Percentiles rank a stretch among this genome's conserved stretches.
Evolutionary conservation across 768 basidiomycete species (phyloP).

Genomic region (Auricularia auricula-judae): DNA sequence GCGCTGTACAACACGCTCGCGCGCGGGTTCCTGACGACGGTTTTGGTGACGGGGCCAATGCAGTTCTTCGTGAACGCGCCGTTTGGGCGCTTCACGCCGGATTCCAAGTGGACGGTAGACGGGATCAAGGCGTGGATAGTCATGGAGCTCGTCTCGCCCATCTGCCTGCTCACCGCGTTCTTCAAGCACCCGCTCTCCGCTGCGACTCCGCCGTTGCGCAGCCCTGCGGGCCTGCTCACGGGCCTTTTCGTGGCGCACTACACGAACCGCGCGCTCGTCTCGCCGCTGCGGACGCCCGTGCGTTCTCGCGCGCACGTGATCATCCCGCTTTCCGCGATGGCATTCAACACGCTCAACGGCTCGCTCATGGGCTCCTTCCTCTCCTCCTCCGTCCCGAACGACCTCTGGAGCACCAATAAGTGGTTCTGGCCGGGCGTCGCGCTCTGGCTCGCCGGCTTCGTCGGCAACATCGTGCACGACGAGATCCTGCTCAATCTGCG

Average conservation of each 20-base stretch:
- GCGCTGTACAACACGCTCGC: too few relatives aligned
- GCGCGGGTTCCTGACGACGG: neutral
- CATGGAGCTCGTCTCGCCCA: slow-evolving; percentile 64
- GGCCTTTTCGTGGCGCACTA: slow-evolving; percentile 66
- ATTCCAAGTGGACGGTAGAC: slow-evolving; percentile 6
- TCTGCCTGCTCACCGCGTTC: slow-evolving; percentile 40
- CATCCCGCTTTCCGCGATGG: slow-evolving; percentile 42
- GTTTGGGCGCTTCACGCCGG: slow-evolving; percentile 64
- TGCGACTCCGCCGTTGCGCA: slow-evolving; percentile 10
- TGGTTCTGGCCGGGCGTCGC: slow-evolving; percentile 51
- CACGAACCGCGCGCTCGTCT: slow-evolving; percentile 68
- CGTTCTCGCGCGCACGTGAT: slow-evolving; percentile 64
- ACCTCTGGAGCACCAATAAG: slow-evolving; percentile 20
- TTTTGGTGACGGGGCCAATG: slow-evolving; percentile 16
- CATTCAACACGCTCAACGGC: slow-evolving; percentile 69
- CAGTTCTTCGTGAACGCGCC: slow-evolving; percentile 57
- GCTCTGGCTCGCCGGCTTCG: slow-evolving; percentile 63
- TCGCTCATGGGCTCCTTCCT: slow-evolving; percentile 60
- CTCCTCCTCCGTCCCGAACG: slow-evolving; percentile 40
- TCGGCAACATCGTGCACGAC: slow-evolving; percentile 80
- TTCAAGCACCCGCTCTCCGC: slow-evolving; percentile 35
- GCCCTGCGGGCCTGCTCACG: slow-evolving; percentile 40
- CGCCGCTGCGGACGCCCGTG: slow-evolving; percentile 69
- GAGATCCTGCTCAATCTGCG: slow-evolving; percentile 80
- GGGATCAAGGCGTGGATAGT: slow-evolving; percentile 51